These are phyloP conservation scores for Aphelidium insulamus DNA, from an alignment of 371 early-diverging fungal genomes.

Conservation along the genomic window DNA sequence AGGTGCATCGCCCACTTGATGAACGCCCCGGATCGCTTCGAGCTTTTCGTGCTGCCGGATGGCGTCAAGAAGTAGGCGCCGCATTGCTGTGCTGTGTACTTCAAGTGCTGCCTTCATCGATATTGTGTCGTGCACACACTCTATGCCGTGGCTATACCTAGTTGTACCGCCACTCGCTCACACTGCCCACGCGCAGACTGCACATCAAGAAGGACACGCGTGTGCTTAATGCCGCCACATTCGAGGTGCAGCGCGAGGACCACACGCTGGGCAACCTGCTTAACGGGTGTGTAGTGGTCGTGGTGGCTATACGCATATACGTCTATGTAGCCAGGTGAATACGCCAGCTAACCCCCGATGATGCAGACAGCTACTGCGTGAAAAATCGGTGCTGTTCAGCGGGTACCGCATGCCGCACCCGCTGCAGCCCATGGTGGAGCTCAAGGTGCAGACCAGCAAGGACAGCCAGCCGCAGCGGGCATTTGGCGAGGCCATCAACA, in stretches of 20 bases:
- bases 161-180: neutral
- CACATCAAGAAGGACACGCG: constrained; percentile 66
- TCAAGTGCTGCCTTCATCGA: neutral
- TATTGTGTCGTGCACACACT: neutral
- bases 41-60: constrained; percentile 71
- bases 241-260: constrained; percentile 84
- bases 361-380: constrained; percentile 58
- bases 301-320: neutral
- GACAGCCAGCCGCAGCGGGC: no score
- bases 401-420: constrained; percentile 97
- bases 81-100: neutral
- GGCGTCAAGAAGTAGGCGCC: constrained; percentile 52
- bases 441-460: constrained; percentile 87
- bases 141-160: neutral
- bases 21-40: constrained; percentile 81
- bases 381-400: constrained; percentile 82
- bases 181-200: constrained; percentile 27
- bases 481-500: no score
- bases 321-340: no score
- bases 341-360: neutral
- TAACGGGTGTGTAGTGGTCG: constrained; percentile 33
- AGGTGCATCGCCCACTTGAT: no score
- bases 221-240: constrained; percentile 82
- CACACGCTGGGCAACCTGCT: constrained; percentile 91
- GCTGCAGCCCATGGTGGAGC: constrained; percentile 65